phyloP scores from a whole-genome alignment of 345 rosid genomes.

The Erysimum cheiranthoides region DNA sequence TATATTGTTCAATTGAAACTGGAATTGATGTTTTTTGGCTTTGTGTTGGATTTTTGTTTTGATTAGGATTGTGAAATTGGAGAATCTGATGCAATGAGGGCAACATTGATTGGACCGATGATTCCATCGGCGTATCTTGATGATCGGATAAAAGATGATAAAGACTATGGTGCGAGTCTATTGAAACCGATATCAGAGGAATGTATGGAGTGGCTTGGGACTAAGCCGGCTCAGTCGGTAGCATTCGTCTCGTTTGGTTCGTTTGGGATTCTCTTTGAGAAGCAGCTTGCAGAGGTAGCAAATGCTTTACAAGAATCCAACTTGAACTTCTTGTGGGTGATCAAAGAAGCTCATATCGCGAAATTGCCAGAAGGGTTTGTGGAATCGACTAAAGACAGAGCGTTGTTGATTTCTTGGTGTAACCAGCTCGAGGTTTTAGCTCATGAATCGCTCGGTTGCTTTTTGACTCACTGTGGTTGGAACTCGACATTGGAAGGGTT shows the following conservation, averaged over 20 bases:
- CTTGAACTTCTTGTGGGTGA: slow-evolving; percentile 68
- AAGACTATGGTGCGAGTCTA: slow-evolving; percentile 69
- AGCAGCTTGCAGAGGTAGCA: slow-evolving; percentile 61
- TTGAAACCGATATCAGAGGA: slow-evolving; percentile 67
- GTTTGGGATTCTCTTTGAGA: slow-evolving; percentile 58
- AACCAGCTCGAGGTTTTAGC: slow-evolving; percentile 70
- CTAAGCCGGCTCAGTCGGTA: slow-evolving; percentile 56
- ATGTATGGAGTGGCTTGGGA: slow-evolving; percentile 66
- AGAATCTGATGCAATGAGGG: slow-evolving; percentile 57
- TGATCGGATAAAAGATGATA: slow-evolving; percentile 55
- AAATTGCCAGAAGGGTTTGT: slow-evolving; percentile 58
- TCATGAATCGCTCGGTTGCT: slow-evolving; percentile 60
- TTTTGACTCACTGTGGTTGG: slow-evolving; percentile 81
- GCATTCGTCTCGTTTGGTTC: slow-evolving; percentile 72
- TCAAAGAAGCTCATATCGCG: slow-evolving; percentile 57
- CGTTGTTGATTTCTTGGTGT: slow-evolving; percentile 64
- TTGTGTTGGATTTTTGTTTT: slow-evolving; percentile 28
- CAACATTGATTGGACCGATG: slow-evolving; percentile 78
- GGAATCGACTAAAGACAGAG: slow-evolving; percentile 54
- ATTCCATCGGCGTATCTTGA: slow-evolving; percentile 67
- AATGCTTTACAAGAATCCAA: slow-evolving; percentile 55
- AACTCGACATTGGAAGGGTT: slow-evolving; percentile 77
- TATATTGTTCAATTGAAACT: not conserved
- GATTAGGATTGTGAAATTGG: slow-evolving; percentile 50
- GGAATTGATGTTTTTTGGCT: not conserved